Conservation (phyloP, 768 basidiomycete species). For the Grammothele lineata region DNA sequence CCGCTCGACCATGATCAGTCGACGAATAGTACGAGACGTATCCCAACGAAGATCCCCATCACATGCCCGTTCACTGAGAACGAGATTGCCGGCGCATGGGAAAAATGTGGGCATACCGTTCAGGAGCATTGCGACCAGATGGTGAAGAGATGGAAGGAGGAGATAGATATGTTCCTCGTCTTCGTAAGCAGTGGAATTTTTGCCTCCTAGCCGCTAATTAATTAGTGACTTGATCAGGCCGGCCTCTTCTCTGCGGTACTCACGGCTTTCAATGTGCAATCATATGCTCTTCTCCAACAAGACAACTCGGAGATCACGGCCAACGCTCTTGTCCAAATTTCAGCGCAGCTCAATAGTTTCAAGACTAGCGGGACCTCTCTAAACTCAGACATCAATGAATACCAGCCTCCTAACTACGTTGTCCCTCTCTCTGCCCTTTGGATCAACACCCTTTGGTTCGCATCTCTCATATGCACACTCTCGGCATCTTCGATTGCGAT, state of each 20-base stretch:
- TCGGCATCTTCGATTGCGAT: constrained; percentile 21
- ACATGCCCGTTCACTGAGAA: background rate
- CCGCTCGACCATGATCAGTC: too few species aligned
- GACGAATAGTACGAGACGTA: too few species aligned
- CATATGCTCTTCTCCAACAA: constrained; percentile 10
- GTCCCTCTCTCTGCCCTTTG: constrained; percentile 3
- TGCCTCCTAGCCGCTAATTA: too few species aligned
- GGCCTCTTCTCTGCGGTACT: constrained; percentile 25
- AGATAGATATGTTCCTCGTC: background rate
- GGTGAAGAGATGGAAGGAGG: background rate
- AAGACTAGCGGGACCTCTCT: background rate
- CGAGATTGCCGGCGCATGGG: background rate
- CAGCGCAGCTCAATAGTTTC: background rate
- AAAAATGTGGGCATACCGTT: background rate
- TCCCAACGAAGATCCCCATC: too few species aligned
- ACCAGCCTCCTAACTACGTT: background rate
- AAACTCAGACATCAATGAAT: background rate
- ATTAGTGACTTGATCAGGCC: constrained; percentile 9
- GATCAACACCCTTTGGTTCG: constrained; percentile 24
- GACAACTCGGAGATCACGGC: background rate
- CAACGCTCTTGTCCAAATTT: constrained; percentile 5
- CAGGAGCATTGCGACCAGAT: background rate
- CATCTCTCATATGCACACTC: constrained; percentile 23
- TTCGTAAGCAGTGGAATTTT: background rate
- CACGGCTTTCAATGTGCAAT: constrained; percentile 19